Base-by-base conservation (phyloP, 2,329 filamentous ascomycete species). In the Leptodontidium sp. region DNA sequence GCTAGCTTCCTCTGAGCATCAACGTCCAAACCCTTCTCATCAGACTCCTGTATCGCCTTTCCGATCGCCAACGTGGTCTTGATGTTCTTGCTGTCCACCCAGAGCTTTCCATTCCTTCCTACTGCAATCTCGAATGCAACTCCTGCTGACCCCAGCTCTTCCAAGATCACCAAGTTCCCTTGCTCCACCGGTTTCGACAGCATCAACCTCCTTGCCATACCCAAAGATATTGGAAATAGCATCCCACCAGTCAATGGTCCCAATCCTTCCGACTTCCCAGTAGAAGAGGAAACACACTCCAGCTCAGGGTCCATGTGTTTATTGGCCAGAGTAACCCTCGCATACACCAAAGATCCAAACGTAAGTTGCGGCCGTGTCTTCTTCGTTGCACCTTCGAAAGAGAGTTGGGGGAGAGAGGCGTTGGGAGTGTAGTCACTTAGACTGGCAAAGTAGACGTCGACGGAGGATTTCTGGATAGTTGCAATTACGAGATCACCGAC, bases 81-180 rank as follows among this genome's bases (percentile, higher is more conserved):
- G 47, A 91, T 82, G 70, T 85, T 91, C 35, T 91, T 92, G 73
- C 91, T 94, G 77, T 95, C 90, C 15, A 98, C 92, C 94, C 96
- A 98, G 26, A 98, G 87, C 79, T 89, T 91, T 50, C 96, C 96
- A 80, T 99, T 99, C 77, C 93, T 88, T 21, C 96, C 96, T 9
- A 97, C 92, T 0, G 95, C 95, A 69, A 97, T 92, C 84, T 99
- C 96, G 79, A 98, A 99, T 24, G 92, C 90, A 15, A 97, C 81
- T 65, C 93, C 95, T 68, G 90, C 90, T 2, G 78, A 80, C 2
- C 91, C 94, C 15, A 98, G 82, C 77, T 93, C 92, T 71, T 97
- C 93, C 67, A 98, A 80, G 32, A 98, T 86, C 3, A 89, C 87
- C 8, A 97, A 80, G 26, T 87, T 87, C 17, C 90, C 91, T 64